Percentiles rank a stretch among this genome's conserved stretches.
These are phyloP conservation scores for Quercus tomentella DNA, from an alignment of 331 rosid genomes.

Conservation along the genomic window DNA sequence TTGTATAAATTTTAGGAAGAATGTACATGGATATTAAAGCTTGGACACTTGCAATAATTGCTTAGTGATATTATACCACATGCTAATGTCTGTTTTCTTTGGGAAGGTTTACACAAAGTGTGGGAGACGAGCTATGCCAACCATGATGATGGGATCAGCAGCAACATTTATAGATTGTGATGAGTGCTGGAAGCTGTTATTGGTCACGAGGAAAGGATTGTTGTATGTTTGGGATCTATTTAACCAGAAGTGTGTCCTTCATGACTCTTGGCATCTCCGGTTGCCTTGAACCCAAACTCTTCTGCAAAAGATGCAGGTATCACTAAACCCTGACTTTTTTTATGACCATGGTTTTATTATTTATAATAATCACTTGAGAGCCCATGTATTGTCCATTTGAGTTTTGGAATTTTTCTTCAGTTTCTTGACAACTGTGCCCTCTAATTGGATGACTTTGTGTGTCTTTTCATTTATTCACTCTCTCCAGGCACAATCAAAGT, in stretches of 20 bases:
- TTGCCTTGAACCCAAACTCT: slow-evolving; percentile 51
- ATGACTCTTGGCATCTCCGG: slow-evolving; percentile 78
- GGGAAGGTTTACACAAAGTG: slow-evolving; percentile 86
- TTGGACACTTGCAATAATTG: neutral
- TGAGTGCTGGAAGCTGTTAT: slow-evolving; percentile 83
- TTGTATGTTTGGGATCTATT: slow-evolving; percentile 83
- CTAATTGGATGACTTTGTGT: neutral
- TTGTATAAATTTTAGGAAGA: neutral
- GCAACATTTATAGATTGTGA: slow-evolving; percentile 95
- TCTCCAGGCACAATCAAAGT: slow-evolving; percentile 77
- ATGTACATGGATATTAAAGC: neutral
- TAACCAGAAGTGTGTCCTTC: slow-evolving; percentile 63
- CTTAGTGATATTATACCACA: neutral
- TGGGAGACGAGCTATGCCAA: slow-evolving; percentile 95
- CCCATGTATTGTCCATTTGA: neutral
- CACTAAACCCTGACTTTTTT: neutral
- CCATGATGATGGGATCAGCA: slow-evolving; percentile 95
- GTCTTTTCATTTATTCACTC: neutral
- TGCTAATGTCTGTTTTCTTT: neutral
- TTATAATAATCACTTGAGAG: neutral
- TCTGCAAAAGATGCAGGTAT: slow-evolving; percentile 77
- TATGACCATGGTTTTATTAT: neutral
- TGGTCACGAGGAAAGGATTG: slow-evolving; percentile 88
- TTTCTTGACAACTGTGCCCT: slow-evolving; percentile 3
- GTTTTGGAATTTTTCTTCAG: neutral